Percentiles rank a stretch among this genome's conserved stretches.
Conservation (phyloP, 495 filamentous ascomycete species). For the Bacidia gigantensis region DNA sequence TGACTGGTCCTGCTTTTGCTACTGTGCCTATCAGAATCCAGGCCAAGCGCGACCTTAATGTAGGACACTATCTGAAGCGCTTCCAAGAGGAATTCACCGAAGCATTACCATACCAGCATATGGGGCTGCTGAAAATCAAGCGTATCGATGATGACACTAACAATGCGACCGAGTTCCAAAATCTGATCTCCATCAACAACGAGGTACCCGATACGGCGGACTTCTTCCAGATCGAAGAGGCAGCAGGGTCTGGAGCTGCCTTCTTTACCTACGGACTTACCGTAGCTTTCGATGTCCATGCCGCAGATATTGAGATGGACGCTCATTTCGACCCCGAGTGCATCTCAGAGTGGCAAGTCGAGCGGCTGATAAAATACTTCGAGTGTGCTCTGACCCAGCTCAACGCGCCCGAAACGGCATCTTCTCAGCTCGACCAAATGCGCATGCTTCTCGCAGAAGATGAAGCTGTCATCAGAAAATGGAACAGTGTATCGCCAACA, state of each 20-base stretch:
- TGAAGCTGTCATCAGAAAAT: slow-evolving; percentile 27
- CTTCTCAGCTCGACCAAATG: slow-evolving; percentile 22
- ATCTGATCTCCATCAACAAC: slow-evolving; percentile 37
- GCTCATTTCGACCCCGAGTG: slow-evolving; percentile 47
- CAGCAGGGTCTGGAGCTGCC: slow-evolving; percentile 45
- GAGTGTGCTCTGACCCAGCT: slow-evolving; percentile 25
- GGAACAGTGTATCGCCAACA: slow-evolving; percentile 25
- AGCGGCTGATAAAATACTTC: slow-evolving; percentile 30
- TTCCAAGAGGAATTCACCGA: slow-evolving; percentile 40
- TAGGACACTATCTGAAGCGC: slow-evolving; percentile 26
- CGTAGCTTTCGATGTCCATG: slow-evolving; percentile 44
- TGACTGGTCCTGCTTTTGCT: slow-evolving; percentile 46
- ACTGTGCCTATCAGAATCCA: slow-evolving; percentile 48
- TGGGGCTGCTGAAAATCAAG: slow-evolving; percentile 57
- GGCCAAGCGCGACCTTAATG: slow-evolving; percentile 19
- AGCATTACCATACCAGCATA: slow-evolving; percentile 48
- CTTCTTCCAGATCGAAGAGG: slow-evolving; percentile 29
- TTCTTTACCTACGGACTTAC: slow-evolving; percentile 58
- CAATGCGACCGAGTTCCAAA: slow-evolving; percentile 52
- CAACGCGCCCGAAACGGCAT: slow-evolving; percentile 10
- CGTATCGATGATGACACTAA: slow-evolving; percentile 45
- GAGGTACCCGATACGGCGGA: slow-evolving; percentile 18
- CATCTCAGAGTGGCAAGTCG: slow-evolving; percentile 29
- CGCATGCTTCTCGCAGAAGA: slow-evolving; percentile 27
- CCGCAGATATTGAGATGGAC: slow-evolving; percentile 41